phyloP scores from a whole-genome alignment of 306 rosid genomes.

The barrel medic (Medicago truncatula) region MtrunA17r5.0-ANR NC_053044.1:48467001-48467500 shows the following conservation, averaged over 20 bases:
- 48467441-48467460: too few relatives aligned
- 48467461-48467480: too few relatives aligned
- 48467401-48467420: too few relatives aligned
- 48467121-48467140: conserved; percentile 5
- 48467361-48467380: too few relatives aligned
- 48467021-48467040: conserved; percentile 5
- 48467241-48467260: neutral
- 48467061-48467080: neutral
- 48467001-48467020: neutral
- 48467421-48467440: too few relatives aligned
- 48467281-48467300: neutral
- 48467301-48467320: neutral
- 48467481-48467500: too few relatives aligned
- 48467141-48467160: neutral
- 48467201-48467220: neutral
- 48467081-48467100: neutral
- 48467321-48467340: too few relatives aligned
- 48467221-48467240: neutral
- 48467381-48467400: too few relatives aligned
- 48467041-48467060: neutral
- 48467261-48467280: neutral
- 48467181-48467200: neutral
- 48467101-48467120: neutral
- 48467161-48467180: neutral
- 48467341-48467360: too few relatives aligned